Evolutionary conservation across 2,329 filamentous ascomycete species (phyloP), one percentile per base, ranked within the genome.

Genomic region (Colletotrichum spinosum): DNA sequence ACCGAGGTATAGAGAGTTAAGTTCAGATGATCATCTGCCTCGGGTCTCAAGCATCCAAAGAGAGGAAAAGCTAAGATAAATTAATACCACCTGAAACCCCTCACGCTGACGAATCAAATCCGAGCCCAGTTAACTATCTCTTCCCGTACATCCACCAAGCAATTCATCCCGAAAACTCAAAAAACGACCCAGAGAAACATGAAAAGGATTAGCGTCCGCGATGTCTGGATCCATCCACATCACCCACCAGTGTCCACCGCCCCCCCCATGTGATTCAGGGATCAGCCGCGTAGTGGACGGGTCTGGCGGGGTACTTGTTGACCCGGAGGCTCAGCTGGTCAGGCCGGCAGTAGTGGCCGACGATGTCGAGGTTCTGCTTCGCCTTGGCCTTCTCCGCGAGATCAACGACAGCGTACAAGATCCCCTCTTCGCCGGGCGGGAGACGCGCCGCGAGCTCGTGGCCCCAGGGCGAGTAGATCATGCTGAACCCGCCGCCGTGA

Each of bases 381-480:
- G 59, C 60, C 55, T 56, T 59, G 37, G 35, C 56, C 15, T 68
- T 61, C 48, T 70, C 62, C 6, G 57, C 50, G 3, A 80, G 69
- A 49, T 80, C 71, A n/a, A 80, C 70, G 61, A 80, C 76, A 0
- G 76, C 76, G 39, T 75, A 76, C 13, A 80, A 65, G 11, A 81
- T 75, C 0, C 75, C 78, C 58, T 79, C 77, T 9, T 67, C 70
- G 2, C 70, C 70, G 6, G 70, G 57, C 2, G 67, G 70, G 0
- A 75, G 53, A 0, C 73, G 68, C 52, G 77, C 71, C 2, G 67
- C 68, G 0, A 78, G 66, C 11, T 71, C 57, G n/a, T 72, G 46
- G 46, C 77, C 71, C 60, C 74, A 70, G 2, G 75, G 75, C 2
- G 70, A 71, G 15, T 73, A 76, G 34, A 77, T 77, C 71, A 75